Base-by-base conservation (phyloP, 176 grass and related monocot genomes). In the Pontederia crassipes region DNA sequence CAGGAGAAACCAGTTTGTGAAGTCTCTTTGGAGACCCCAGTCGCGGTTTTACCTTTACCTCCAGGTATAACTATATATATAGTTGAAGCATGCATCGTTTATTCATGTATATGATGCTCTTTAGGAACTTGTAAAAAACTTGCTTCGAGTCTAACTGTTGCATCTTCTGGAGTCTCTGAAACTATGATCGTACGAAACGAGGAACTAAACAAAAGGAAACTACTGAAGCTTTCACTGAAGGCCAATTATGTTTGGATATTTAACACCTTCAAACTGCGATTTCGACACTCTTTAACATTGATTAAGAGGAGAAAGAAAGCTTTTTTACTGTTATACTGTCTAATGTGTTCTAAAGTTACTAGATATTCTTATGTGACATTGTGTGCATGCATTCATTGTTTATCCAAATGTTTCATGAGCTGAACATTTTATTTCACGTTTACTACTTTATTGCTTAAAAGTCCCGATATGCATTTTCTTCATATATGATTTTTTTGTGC, bases 41-140 rank as follows among this genome's bases (percentile, higher is more conserved):
- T 85, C 13, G 77, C 83, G 7, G 77, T 76, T 11, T 68, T 77
- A 55, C 83, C 74, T 13, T 75, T 87, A 51, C 80, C 75, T 54
- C 72, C 76, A 48, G 90, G 86, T 95, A 73, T 70, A 4, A 9
- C 48, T 57, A 12, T 24, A 11, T 47, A 24, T 24, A 24, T 59
- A 2, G 24, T 45, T 68, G 17, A 32, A 16, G 12, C 18, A 16
- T 68, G 20, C 49, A 12, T 32, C 17, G 1, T 32, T 50, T 24
- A 24, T 1, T 24, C 20, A 24, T 24, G 20, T 24, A 24, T 24
- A 24, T 24, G 20, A 24, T 24, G 1, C 0, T 24, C 20, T 24
- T 24, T 20, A 59, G 56, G 24, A 28, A 12, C 4, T 45, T 29
- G 1, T n/a, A 17, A 10, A 35, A 14, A 47, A 20, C 24, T 40